Base-by-base conservation (phyloP, 2,329 filamentous ascomycete genomes). In the Cucurbitaria berberidis region DNA sequence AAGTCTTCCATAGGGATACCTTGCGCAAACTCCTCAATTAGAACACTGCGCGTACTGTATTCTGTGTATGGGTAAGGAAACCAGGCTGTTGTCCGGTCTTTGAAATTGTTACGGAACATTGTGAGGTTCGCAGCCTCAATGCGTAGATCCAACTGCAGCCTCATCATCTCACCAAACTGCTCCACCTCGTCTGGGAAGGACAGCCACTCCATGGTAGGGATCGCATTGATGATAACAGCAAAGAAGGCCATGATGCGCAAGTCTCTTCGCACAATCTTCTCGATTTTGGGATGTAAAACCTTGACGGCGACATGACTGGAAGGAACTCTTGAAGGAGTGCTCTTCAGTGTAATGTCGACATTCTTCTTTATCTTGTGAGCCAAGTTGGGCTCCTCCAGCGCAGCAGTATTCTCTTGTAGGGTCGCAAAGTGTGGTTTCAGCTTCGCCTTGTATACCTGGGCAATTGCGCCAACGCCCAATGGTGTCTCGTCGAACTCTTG, bases 81-180 rank as follows among this genome's bases (percentile, higher is more conserved):
- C 87, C 90, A 96, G n/a, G 92, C 93, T 0, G 93, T 97, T 2
- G 89, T 89, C 39, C 95, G 85, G 53, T 91, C 84, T 66, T 89
- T 90, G 81, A 99, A 99, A 72, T 97, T 91, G 66, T 89, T 88
- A 46, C 95, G 87, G 80, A 99, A 98, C 13, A 88, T 86, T 19
- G 88, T 87, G 3, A 99, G 80, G 67, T 99, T 99, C 32, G 93
- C 89, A 1, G 92, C 89, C 75, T 99, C 95, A 55, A 98, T 98
- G 46, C 95, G 89, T 30, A 99, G 82, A 75, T 99, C 95, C 2
- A 99, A 82, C 73, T 99, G 95, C n/a, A 98, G 80, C 67, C 89
- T 89, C 95, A 99, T 99, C 95, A 99, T 99, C 71, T 96, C 90
- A 21, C 93, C 93, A 69, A 99, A 99, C 68, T 98, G 92, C 13